Conservation (phyloP, 176 grass and related monocot genomes). For the Oryza meridionalis region DNA sequence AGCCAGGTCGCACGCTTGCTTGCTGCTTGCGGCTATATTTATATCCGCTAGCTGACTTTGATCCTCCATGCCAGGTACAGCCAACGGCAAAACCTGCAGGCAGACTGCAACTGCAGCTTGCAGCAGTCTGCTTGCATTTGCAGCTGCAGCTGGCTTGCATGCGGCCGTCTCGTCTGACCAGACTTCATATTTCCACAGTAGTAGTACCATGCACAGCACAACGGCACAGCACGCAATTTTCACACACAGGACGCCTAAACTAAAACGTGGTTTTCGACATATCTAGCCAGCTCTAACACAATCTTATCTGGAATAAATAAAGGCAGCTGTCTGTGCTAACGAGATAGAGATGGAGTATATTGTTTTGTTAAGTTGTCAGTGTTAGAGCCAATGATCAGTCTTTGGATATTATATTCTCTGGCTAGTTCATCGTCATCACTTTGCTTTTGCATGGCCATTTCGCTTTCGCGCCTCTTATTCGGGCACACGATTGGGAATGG, state of each 20-base stretch:
- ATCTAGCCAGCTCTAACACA: not conserved
- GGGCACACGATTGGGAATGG: not conserved
- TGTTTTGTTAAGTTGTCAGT: not conserved
- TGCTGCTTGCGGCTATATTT: not conserved
- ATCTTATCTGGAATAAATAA: not conserved
- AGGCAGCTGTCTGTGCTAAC: not conserved
- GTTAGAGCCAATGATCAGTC: slow-evolving; percentile 9
- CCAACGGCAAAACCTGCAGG: not conserved
- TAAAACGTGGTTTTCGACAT: slow-evolving; percentile 9
- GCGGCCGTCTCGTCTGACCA: not conserved
- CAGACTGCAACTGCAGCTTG: not conserved
- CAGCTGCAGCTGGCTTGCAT: not conserved
- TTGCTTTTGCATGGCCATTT: not conserved
- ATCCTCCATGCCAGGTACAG: slow-evolving; percentile 18
- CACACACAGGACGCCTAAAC: not conserved
- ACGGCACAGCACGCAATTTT: not conserved
- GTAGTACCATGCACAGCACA: not conserved
- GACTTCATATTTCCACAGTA: not conserved
- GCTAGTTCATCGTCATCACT: not conserved
- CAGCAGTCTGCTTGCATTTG: not conserved
- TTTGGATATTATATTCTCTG: not conserved
- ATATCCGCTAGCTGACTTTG: not conserved
- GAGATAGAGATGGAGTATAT: not conserved
- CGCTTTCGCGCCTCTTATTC: not conserved
- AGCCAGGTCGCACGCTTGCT: not conserved